A percentile compares a stretch with the other conserved stretches of the same genome.
Evolutionary conservation across 1,284 basidiomycete species (phyloP).

Genomic region (Rhodotorula sp.): DNA sequence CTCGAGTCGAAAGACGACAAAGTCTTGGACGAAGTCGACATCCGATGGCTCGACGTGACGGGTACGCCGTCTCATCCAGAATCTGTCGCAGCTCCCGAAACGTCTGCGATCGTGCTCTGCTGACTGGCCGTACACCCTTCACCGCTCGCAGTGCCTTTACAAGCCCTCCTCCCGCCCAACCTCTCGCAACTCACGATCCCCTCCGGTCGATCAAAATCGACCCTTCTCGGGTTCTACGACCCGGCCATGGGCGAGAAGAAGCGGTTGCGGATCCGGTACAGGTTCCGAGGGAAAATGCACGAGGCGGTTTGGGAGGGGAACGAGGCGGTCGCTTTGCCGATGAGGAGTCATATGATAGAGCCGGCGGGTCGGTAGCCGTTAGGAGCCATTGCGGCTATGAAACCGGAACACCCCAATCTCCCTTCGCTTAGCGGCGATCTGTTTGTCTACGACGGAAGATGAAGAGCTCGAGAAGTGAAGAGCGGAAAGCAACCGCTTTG

Average conservation of each 20-base stretch:
- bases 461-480: too few relatives aligned
- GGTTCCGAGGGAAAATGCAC: slow-evolving; percentile 71
- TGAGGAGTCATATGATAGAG: slow-evolving; percentile 53
- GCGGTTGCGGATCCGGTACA: slow-evolving; percentile 68
- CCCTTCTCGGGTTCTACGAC: slow-evolving; percentile 47
- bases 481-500: too few relatives aligned
- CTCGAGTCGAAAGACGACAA: slow-evolving; percentile 23
- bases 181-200: slow-evolving; percentile 77
- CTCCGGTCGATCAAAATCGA: slow-evolving; percentile 60
- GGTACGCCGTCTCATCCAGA: slow-evolving; percentile 6
- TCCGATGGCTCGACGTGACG: slow-evolving; percentile 35
- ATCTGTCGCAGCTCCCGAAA: too few relatives aligned
- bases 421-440: not conserved
- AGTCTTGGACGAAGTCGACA: slow-evolving; percentile 15
- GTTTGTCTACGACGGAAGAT: too few relatives aligned
- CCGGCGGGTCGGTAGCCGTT: not conserved
- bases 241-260: slow-evolving; percentile 63
- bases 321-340: slow-evolving; percentile 68
- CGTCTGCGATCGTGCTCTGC: slow-evolving; percentile 43
- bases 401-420: not conserved
- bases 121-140: too few relatives aligned
- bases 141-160: slow-evolving; percentile 72
- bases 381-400: not conserved
- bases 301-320: slow-evolving; percentile 73
- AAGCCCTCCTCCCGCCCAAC: slow-evolving; percentile 65